These are phyloP conservation scores for Debaryomyces sp. DNA, from an alignment of 1,139 yeast genomes.

Conservation along the genomic window DNA sequence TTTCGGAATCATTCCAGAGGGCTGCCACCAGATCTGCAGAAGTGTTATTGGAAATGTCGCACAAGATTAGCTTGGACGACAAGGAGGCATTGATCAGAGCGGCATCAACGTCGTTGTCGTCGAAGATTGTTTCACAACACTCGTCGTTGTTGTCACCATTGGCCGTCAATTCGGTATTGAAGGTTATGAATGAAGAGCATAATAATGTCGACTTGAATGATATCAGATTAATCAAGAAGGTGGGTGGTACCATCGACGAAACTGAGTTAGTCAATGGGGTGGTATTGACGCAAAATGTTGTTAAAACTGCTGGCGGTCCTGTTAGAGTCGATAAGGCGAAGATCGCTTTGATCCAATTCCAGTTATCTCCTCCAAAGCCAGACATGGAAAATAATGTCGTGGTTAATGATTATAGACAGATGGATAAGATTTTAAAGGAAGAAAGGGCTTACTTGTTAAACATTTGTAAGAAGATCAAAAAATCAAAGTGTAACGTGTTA, in stretches of 20 bases:
- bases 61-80: conserved; percentile 72
- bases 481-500: conserved; percentile 93
- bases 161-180: conserved; percentile 91
- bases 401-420: conserved; percentile 96
- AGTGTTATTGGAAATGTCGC: conserved; percentile 82
- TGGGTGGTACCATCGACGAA: conserved; percentile 97
- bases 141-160: conserved; percentile 85
- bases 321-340: conserved; percentile 90
- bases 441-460: conserved; percentile 94
- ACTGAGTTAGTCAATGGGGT: conserved; percentile 93
- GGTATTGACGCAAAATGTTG: conserved; percentile 86
- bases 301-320: conserved; percentile 96
- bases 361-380: conserved; percentile 97
- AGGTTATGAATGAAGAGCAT: conserved; percentile 58
- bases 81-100: conserved; percentile 85
- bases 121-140: conserved; percentile 94
- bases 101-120: conserved; percentile 89
- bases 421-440: conserved; percentile 97
- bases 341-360: conserved; percentile 93
- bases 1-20: conserved; percentile 92
- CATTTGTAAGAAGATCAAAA: conserved; percentile 93
- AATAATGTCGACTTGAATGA: conserved; percentile 82
- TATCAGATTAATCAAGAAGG: conserved; percentile 86
- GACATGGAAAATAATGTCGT: conserved; percentile 98
- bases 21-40: conserved; percentile 91